Evolutionary conservation across 2,329 filamentous ascomycete genomes (phyloP).

Genomic region (Colletotrichum orbiculare): DNA sequence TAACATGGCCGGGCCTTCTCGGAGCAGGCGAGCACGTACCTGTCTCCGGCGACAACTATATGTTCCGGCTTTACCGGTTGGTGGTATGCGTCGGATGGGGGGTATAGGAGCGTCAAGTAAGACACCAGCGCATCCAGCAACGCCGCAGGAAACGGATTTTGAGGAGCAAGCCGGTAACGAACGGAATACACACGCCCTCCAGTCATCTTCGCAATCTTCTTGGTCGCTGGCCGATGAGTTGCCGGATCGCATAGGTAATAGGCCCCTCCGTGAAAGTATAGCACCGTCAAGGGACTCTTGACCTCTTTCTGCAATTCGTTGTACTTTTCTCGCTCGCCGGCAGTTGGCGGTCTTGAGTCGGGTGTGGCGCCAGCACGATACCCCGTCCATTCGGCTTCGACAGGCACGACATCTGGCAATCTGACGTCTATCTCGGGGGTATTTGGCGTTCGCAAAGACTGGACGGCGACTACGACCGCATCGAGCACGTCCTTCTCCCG

Average conservation of each 20-base stretch:
- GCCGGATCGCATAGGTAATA: conserved; percentile 79
- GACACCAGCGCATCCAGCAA: conserved; percentile 78
- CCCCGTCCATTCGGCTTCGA: conserved; percentile 83
- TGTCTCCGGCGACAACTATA: conserved; percentile 79
- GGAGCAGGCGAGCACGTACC: conserved; percentile 49
- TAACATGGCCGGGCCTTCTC: background rate
- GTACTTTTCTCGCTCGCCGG: conserved; percentile 75
- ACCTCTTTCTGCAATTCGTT: conserved; percentile 74
- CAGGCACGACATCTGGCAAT: conserved; percentile 63
- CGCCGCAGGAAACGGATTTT: conserved; percentile 79
- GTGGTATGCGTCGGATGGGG: conserved; percentile 75
- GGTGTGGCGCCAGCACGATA: conserved; percentile 67
- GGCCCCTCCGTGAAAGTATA: conserved; percentile 83
- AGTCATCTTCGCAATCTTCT: conserved; percentile 72
- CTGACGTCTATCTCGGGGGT: conserved; percentile 43
- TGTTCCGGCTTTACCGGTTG: conserved; percentile 70
- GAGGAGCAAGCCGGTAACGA: conserved; percentile 79
- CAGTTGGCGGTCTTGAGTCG: conserved; percentile 61
- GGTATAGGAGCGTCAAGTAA: conserved; percentile 79
- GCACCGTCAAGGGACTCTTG: conserved; percentile 69
- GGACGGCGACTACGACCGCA: conserved; percentile 67
- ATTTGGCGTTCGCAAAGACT: conserved; percentile 55
- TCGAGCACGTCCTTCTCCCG: conserved; percentile 67
- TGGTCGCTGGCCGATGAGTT: conserved; percentile 69
- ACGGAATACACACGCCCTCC: conserved; percentile 77